Evolutionary conservation across 1,139 yeast genomes (phyloP).

Genomic region (Geotrichum reessii): DNA sequence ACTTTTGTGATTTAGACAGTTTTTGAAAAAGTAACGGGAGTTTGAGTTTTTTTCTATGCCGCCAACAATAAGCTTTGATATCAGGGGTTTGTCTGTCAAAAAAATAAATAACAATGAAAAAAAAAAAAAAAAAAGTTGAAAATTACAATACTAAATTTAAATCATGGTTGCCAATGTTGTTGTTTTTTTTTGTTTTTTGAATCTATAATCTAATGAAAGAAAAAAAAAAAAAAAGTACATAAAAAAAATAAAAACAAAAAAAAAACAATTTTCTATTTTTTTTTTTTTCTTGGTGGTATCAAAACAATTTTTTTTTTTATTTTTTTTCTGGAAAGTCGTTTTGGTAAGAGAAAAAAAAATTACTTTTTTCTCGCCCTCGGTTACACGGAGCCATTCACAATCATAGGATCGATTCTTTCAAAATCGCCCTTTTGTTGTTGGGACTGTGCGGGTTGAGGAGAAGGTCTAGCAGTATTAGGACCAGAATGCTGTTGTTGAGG

Average conservation of each 20-base stretch:
- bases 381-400: slow-evolving; percentile 17
- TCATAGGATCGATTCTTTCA: slow-evolving; percentile 18
- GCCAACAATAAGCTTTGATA: too few relatives aligned
- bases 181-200: not conserved
- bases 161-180: too few relatives aligned
- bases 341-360: too few relatives aligned
- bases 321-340: too few relatives aligned
- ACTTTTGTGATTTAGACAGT: too few relatives aligned
- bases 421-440: slow-evolving; percentile 3
- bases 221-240: too few relatives aligned
- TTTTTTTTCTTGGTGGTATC: slow-evolving; percentile 2
- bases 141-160: too few relatives aligned
- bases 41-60: too few relatives aligned
- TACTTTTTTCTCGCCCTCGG: not conserved
- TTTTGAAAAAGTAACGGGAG: too few relatives aligned
- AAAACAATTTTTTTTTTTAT: not conserved
- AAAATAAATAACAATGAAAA: too few relatives aligned
- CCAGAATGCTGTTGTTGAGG: not conserved
- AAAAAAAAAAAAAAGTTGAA: too few relatives aligned
- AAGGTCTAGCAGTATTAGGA: not conserved
- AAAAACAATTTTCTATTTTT: not conserved
- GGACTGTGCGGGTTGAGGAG: slow-evolving; percentile 4
- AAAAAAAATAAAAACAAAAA: not conserved
- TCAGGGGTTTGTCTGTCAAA: too few relatives aligned
- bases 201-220: not conserved